Conservation (phyloP, 352 stramenopile species). For the Phytophthora pseudosyringae region DNA sequence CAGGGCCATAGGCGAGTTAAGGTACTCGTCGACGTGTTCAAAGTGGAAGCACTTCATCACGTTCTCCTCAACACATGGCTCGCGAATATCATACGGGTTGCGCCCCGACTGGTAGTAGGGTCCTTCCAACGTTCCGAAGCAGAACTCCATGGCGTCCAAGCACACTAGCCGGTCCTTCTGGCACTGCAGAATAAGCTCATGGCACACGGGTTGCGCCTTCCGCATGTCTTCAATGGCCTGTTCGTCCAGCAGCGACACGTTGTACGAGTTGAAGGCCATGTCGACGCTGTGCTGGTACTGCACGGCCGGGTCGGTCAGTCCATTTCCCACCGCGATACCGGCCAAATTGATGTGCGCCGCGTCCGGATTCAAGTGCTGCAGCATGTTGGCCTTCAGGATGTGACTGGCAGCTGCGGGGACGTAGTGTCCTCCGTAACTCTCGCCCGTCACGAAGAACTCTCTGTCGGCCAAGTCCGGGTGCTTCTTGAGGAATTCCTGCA, state of each 20-base stretch:
- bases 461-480: slow-evolving; percentile 55
- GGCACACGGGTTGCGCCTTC: slow-evolving; percentile 57
- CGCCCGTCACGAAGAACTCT: slow-evolving; percentile 67
- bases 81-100: slow-evolving; percentile 82
- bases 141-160: slow-evolving; percentile 63
- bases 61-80: slow-evolving; percentile 51
- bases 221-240: slow-evolving; percentile 56
- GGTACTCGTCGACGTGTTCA: slow-evolving; percentile 64
- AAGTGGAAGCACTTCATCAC: slow-evolving; percentile 80
- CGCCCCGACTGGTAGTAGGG: slow-evolving; percentile 55
- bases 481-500: slow-evolving; percentile 70
- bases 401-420: slow-evolving; percentile 60
- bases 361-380: slow-evolving; percentile 28
- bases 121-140: slow-evolving; percentile 54
- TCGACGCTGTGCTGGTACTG: slow-evolving; percentile 75
- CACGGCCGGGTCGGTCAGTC: slow-evolving; percentile 64
- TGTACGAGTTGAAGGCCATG: slow-evolving; percentile 80
- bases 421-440: slow-evolving; percentile 78
- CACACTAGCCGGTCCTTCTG: slow-evolving; percentile 53
- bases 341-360: slow-evolving; percentile 50
- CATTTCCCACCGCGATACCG: slow-evolving; percentile 80
- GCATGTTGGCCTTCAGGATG: slow-evolving; percentile 55
- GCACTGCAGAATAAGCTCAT: slow-evolving; percentile 59
- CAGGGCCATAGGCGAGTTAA: slow-evolving; percentile 68
- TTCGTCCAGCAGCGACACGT: slow-evolving; percentile 60